A percentile compares a stretch with the other conserved stretches of the same genome.
phyloP scores from a whole-genome alignment of 495 filamentous ascomycete genomes.

The Aspergillus campestris region DNA sequence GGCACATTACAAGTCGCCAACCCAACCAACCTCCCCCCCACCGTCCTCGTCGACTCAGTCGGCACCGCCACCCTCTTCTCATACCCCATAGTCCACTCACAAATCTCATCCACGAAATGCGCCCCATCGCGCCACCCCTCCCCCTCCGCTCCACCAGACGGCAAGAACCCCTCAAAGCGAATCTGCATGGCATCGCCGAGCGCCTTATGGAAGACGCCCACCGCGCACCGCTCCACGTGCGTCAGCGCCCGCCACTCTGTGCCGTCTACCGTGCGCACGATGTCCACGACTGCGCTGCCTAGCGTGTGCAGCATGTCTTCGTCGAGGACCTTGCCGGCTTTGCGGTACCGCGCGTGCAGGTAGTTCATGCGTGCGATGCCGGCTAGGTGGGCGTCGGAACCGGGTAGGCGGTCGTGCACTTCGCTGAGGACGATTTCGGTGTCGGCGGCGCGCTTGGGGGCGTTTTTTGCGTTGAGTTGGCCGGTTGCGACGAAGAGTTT shows the following conservation, averaged over 20 bases:
- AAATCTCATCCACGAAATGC: slow-evolving; percentile 43
- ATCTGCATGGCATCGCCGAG: slow-evolving; percentile 25
- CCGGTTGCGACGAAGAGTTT: slow-evolving; percentile 23
- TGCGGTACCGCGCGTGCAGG: slow-evolving; percentile 42
- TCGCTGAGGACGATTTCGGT: slow-evolving; percentile 26
- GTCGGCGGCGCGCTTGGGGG: slow-evolving; percentile 28
- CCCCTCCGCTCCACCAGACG: slow-evolving; percentile 25
- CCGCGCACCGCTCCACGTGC: slow-evolving; percentile 27
- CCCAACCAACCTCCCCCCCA: not conserved
- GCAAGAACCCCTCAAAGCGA: not conserved
- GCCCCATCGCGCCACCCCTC: slow-evolving; percentile 41
- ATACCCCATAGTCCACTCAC: slow-evolving; percentile 39
- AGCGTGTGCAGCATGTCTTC: slow-evolving; percentile 37
- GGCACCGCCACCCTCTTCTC: slow-evolving; percentile 19
- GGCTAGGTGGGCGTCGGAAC: slow-evolving; percentile 6
- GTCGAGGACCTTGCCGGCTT: slow-evolving; percentile 32
- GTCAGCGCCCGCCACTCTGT: slow-evolving; percentile 35
- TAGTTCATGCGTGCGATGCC: slow-evolving; percentile 50
- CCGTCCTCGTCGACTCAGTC: slow-evolving; percentile 1
- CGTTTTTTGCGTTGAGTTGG: slow-evolving; percentile 15
- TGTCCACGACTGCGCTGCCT: slow-evolving; percentile 33
- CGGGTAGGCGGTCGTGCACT: slow-evolving; percentile 12
- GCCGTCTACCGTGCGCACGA: slow-evolving; percentile 24
- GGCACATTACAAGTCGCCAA: slow-evolving; percentile 3
- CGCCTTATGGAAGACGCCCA: slow-evolving; percentile 33